Base-by-base conservation (phyloP, 441 rosid genomes). In the Pelargonium citronellum region DNA sequence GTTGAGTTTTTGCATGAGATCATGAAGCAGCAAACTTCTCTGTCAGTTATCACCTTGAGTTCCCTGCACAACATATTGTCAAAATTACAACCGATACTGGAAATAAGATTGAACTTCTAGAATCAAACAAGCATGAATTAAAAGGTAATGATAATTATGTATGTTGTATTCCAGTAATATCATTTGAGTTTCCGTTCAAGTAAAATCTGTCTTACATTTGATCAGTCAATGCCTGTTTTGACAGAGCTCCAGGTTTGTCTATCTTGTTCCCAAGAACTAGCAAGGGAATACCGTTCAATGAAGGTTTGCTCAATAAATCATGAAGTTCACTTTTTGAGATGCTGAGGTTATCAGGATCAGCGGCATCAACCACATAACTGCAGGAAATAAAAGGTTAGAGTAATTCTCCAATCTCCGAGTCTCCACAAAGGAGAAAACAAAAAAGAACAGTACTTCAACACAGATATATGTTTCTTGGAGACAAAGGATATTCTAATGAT, bases 1-100 rank as follows among this genome's bases (percentile, higher is more conserved):
- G 92, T 86, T 0, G 89, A 86, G 80, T 88, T 88, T 82, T 84
- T 88, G 89, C 92, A 86, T 7, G 90, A 88, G 74, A 88, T 88
- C 88, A 86, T 88, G 74, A 79, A 86, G 79, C 87, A 86, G 74
- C 90, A 88, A 24, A 88, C 92, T 77, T 88, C 92, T 80, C 92
- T 82, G 72, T 83, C 86, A 0, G 85, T 71, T 11, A 88, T 84
- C 0, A 82, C 79, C 70, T 75, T 75, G 49, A 88, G 86, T 64
- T 77, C 92, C 92, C 92, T 88, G 81, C 71, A 78, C 74, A 77
- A 5, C 63, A 70, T 17, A 11, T 27, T 49, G 19, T 51, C 16
- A 2, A 7, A 4, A 30, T 30, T 30, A 30, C 37, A 30, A 4
- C 5, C 37, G 37, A 4, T 30, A 4, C 37, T 30, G 37, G 37